phyloP scores from a whole-genome alignment of 1,139 yeast genomes.

The Suhomyces bolitotheri region DNA sequence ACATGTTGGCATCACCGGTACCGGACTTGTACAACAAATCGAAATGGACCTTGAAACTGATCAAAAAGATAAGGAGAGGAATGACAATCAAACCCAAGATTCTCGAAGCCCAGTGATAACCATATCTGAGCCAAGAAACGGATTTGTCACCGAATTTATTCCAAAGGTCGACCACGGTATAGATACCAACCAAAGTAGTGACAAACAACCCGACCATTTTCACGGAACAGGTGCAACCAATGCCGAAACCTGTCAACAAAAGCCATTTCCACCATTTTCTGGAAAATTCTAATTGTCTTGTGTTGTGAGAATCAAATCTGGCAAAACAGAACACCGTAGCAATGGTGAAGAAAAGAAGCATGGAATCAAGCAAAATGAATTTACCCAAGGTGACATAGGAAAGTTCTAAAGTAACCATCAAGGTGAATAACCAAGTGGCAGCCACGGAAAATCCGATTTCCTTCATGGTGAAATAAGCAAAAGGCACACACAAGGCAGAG shows the following conservation, averaged over 20 bases:
- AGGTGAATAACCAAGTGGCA: conserved; percentile 84
- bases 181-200: conserved; percentile 72
- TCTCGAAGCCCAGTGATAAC: conserved; percentile 67
- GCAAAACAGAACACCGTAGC: conserved; percentile 76
- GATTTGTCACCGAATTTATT: conserved; percentile 59
- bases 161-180: conserved; percentile 76
- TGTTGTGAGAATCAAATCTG: conserved; percentile 75
- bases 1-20: conserved; percentile 96
- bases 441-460: conserved; percentile 79
- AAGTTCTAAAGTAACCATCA: conserved; percentile 84
- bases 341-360: conserved; percentile 89
- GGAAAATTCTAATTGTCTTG: conserved; percentile 53
- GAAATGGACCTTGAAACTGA: conserved; percentile 72
- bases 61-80: conserved; percentile 62
- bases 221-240: conserved; percentile 80
- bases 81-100: conserved; percentile 57
- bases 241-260: conserved; percentile 66
- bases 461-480: conserved; percentile 90
- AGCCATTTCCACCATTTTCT: conserved; percentile 97
- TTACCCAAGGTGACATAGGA: conserved; percentile 88
- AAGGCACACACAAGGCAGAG: conserved; percentile 86
- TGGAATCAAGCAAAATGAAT: conserved; percentile 92
- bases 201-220: conserved; percentile 84
- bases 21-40: conserved; percentile 74
- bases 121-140: conserved; percentile 51